Base-by-base conservation (phyloP, 1,284 basidiomycete genomes). In the Vanrija sp. region DNA sequence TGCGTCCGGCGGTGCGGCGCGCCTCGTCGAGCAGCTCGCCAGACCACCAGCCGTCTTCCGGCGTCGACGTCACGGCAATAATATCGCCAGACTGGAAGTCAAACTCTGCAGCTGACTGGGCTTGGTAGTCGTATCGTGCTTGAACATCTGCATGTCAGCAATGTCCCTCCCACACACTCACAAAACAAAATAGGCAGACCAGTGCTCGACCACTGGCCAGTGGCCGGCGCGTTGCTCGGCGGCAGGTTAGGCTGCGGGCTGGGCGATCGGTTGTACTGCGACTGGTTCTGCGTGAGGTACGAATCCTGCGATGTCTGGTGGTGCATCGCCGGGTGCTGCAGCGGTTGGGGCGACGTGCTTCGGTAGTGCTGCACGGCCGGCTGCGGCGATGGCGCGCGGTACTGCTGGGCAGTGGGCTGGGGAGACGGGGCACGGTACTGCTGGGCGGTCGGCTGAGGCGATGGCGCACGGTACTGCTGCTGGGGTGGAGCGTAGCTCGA, bases 11-110 rank as follows among this genome's bases (percentile, higher is more conserved):
- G 65, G 86, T 80, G 59, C 91, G 81, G 61, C 92, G 80, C 34
- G 83, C 83, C 70, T 95, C 93, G 67, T 96, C 92, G 43, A 95
- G 76, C 55, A 95, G 73, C 64, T 80, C 73, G 48, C 74, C 74
- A 52, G 85, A 88, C 92, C 91, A 95, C 92, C 92, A 95, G 1
- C 91, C 91, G 66, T 96, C 92, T 61, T 94, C 89, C 12, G 91
- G 91, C 15, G 90, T 93, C 43, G 86, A 82, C 2, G 89, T 94
- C 5, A 95, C 91, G 9, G 91, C 92, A 66, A 96, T 94, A 60
- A 95, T 88, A 74, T 95, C 92, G 6, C 88, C 89, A 21, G 85
- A 81, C 68, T 91, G 89, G 83, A 95, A 94, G 73, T 91, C 88
- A 74, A 94, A 89, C 51, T 76, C 75, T 18, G 69, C 67, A 5